Evolutionary conservation across 768 basidiomycete species (phyloP), one percentile per base, ranked within the genome.

Genomic region (Pholiota molesta): DNA sequence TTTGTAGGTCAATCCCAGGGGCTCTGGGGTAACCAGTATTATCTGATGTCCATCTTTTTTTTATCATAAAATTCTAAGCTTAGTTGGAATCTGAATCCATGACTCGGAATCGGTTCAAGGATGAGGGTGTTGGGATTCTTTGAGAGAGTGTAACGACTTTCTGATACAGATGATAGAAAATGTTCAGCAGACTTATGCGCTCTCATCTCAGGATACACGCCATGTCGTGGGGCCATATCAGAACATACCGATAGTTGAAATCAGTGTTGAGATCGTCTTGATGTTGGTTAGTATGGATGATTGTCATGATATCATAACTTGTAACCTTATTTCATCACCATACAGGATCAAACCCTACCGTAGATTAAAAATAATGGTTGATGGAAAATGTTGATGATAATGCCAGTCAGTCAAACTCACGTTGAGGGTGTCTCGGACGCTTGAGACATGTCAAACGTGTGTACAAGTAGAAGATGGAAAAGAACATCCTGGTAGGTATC

Each of bases 241-340:
- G 23, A 49, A 21, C 19, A 23, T 49, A 21, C 45, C 19, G 45
- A 47, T 1, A 4, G 14, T 19, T 42, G 10, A 19, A 26, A 47
- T 49, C 47, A 49, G 1, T 49, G 7, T 49, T 49, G 0, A 49
- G 23, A 49, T 49, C 47, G 26, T 23, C 47, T 49, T 49, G 47
- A 49, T 49, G 47, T 19, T 49, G 19, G n/a, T n/a, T n/a, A 21
- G 23, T 26, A 9, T 49, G 47, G 21, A 13, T 49, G 47, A 49
- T 49, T 49, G 47, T 21, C 47, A 49, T 49, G 47, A 49, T 49
- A 49, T 49, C 47, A 49, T 49, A 49, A 21, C n/a, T n/a, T n/a
- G n/a, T 26, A 19, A 9, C 35, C 35, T 37, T 37, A 10, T 26
- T 26, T 44, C 21, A 26, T 23, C 14, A 26, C 47, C 47, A 49